Evolutionary conservation across 441 rosid species (phyloP).

Genomic region (Melastoma candidum): DNA sequence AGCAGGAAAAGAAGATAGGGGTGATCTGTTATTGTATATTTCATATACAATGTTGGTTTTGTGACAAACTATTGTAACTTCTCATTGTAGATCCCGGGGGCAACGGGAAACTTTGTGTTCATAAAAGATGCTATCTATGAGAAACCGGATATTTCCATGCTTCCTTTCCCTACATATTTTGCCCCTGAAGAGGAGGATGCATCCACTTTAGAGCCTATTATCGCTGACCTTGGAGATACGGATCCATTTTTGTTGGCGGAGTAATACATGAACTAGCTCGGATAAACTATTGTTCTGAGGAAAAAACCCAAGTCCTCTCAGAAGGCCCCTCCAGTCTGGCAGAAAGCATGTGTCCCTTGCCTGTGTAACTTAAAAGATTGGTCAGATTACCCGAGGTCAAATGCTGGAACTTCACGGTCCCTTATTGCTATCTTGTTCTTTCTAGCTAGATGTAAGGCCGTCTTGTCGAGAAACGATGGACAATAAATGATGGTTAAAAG

Average conservation of each 20-base stretch:
- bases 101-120: slow-evolving; percentile 83
- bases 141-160: slow-evolving; percentile 60
- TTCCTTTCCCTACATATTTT: slow-evolving; percentile 88
- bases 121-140: slow-evolving; percentile 72
- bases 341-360: no score
- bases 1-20: no score
- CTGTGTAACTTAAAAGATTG: no score
- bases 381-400: no score
- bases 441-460: no score
- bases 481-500: no score
- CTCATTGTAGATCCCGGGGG: slow-evolving; percentile 71
- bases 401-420: no score
- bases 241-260: slow-evolving; percentile 90
- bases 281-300: slow-evolving; percentile 7
- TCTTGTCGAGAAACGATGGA: no score
- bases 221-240: slow-evolving; percentile 73
- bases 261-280: slow-evolving; percentile 14
- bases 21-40: no score
- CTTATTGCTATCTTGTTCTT: no score
- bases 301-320: slow-evolving; percentile 2
- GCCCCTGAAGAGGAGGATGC: slow-evolving; percentile 49
- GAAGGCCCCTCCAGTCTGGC: no score
- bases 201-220: slow-evolving; percentile 36
- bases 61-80: background rate
- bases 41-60: no score